phyloP scores from a whole-genome alignment of 768 basidiomycete genomes.

The Erythrobasidium yunnanense region DNA sequence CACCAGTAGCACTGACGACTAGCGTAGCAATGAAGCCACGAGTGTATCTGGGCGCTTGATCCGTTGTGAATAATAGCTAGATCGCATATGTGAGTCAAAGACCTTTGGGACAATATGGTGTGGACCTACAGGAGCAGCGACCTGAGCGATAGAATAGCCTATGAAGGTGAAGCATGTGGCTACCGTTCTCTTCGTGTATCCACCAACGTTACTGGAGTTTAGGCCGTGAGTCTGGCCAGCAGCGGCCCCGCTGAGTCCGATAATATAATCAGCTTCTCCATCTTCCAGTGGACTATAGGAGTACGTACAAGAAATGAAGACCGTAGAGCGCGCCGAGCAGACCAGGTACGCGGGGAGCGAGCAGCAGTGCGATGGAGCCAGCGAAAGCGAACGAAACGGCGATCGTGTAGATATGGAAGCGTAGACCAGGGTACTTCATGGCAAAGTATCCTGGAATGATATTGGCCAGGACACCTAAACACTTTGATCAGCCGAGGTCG shows the following conservation, averaged over 20 bases:
- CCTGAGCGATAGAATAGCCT: neutral
- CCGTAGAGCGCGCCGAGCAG: slow-evolving; percentile 1
- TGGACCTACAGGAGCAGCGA: neutral
- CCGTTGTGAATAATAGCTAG: neutral
- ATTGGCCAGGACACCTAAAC: neutral
- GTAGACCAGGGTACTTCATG: neutral
- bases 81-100: too few species aligned
- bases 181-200: neutral
- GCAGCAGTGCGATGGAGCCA: neutral
- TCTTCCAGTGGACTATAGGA: too few species aligned
- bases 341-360: neutral
- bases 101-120: too few species aligned
- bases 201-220: neutral
- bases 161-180: neutral
- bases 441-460: neutral
- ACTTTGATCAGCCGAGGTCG: neutral
- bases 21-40: neutral
- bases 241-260: too few species aligned
- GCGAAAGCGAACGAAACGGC: neutral
- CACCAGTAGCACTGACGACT: neutral
- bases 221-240: neutral
- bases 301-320: slow-evolving; percentile 2
- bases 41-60: neutral
- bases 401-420: slow-evolving; percentile 3
- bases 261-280: too few species aligned